Evolutionary conservation across 495 filamentous ascomycete genomes (phyloP), one percentile per base, ranked within the genome.

Genomic region (Parathielavia hyrcaniae): DNA sequence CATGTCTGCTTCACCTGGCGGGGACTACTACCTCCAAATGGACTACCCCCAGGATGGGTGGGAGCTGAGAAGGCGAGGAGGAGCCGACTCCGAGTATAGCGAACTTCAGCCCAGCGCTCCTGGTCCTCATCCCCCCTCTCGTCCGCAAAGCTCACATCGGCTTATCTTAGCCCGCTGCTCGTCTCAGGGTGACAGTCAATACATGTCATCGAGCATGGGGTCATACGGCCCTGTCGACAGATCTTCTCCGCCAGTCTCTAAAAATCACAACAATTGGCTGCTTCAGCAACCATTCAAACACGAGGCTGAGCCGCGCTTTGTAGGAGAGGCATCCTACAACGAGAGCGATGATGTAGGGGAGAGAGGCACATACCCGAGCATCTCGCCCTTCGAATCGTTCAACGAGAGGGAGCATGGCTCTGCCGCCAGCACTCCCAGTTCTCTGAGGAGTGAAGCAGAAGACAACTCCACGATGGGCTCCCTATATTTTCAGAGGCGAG

Each of bases 201-300:
- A 13, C 10, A 0, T 36, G 4, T 38, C 17, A 22, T 34, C 49
- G 11, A 23, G 17, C 19, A 39, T 14, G 19, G 1, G 12, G 1
- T 30, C n/a, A 38, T 19, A 23, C 23, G 16, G 16, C 19, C 16
- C 17, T 6, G 1, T 22, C 7, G 7, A 26, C 32, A 55, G 34
- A 14, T 39, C 53, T 14, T 20, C 44, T 1, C 53, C 53, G 0
- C 13, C 30, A 4, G 7, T 23, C 8, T 16, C 35, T 16, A 43
- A 34, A 11, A 20, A 48, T 14, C 43, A 14, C 17, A 12, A 9
- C n/a, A 48, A 39, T 13, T 55, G 53, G 53, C 20, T 55, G 17
- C 53, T 55, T 11, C 53, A 44, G 9, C 43, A 11, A 34, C 53
- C 53, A 4, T 55, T 48, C 10, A 26, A 14, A 1, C 43, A 55